These are phyloP conservation scores for Pleurotus eryngii DNA, from an alignment of 768 basidiomycete genomes.

Conservation along the genomic window DNA sequence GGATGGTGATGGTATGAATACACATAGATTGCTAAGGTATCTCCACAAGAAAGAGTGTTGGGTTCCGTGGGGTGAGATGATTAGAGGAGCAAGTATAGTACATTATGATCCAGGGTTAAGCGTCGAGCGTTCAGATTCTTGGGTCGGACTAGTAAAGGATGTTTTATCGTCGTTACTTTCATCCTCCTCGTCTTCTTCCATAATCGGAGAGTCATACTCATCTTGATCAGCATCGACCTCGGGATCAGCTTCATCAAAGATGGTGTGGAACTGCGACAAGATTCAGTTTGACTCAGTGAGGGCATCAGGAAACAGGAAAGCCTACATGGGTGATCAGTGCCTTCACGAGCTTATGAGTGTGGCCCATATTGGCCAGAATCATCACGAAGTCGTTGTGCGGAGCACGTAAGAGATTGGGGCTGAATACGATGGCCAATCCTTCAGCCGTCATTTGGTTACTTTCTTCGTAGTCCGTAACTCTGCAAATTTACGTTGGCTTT, in stretches of 20 bases:
- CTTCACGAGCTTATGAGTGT: conserved; percentile 73
- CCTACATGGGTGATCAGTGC: conserved; percentile 73
- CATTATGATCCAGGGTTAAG: conserved; percentile 1
- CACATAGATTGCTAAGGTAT: not conserved
- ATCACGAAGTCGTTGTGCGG: conserved; percentile 76
- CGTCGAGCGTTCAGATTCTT: conserved; percentile 4
- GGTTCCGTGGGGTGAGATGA: not conserved
- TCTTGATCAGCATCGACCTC: conserved; percentile 61
- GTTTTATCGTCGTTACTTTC: conserved; percentile 14
- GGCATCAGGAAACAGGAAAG: conserved; percentile 8
- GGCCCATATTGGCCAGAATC: conserved; percentile 78
- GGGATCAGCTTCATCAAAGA: conserved; percentile 69
- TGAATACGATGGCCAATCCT: conserved; percentile 82
- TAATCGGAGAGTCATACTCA: conserved; percentile 62
- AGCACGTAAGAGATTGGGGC: conserved; percentile 74
- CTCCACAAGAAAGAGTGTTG: not conserved
- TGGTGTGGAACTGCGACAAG: conserved; percentile 49
- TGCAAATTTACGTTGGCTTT: conserved; percentile 18
- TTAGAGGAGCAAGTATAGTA: not conserved
- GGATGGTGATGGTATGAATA: not conserved
- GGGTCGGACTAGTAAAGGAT: not conserved
- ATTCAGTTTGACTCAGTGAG: conserved; percentile 7
- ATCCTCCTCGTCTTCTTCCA: conserved; percentile 54
- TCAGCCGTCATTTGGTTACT: conserved; percentile 89
- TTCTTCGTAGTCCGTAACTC: conserved; percentile 87